phyloP scores from a whole-genome alignment of 139 green algal genomes.

The Coelastrella sp. region DNA sequence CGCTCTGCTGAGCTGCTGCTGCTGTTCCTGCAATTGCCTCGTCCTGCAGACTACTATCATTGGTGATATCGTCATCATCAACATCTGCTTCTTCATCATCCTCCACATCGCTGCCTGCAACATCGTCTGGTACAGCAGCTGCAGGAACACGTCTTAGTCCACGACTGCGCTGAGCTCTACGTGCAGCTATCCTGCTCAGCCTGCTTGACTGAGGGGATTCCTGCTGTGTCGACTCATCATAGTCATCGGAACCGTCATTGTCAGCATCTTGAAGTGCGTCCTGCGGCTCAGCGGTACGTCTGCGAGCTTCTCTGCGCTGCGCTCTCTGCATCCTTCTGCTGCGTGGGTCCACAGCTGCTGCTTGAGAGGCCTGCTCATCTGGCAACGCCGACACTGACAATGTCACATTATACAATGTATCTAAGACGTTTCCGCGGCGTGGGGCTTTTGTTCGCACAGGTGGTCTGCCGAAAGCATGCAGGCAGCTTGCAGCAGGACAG shows the following conservation, averaged over 20 bases:
- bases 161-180: constrained; percentile 22
- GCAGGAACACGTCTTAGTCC: constrained; percentile 11
- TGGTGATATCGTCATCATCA: not conserved
- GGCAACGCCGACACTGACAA: not conserved
- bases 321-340: constrained; percentile 14
- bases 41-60: no score
- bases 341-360: constrained; percentile 1
- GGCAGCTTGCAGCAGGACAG: not conserved
- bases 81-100: constrained; percentile 31
- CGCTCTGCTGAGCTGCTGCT: constrained; percentile 5
- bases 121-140: constrained; percentile 6
- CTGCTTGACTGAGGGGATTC: not conserved
- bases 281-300: not conserved
- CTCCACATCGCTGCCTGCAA: not conserved
- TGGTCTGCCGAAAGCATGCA: not conserved
- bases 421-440: not conserved
- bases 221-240: no score
- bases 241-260: not conserved
- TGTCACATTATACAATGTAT: not conserved
- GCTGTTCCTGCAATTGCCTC: not conserved
- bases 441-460: not conserved
- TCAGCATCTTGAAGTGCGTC: not conserved
- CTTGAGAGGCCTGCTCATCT: not conserved
- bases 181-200: constrained; percentile 19
- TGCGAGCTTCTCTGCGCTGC: constrained; percentile 23